Base-by-base conservation (phyloP, 352 stramenopile species). In the Aphanomyces euteiches region DNA sequence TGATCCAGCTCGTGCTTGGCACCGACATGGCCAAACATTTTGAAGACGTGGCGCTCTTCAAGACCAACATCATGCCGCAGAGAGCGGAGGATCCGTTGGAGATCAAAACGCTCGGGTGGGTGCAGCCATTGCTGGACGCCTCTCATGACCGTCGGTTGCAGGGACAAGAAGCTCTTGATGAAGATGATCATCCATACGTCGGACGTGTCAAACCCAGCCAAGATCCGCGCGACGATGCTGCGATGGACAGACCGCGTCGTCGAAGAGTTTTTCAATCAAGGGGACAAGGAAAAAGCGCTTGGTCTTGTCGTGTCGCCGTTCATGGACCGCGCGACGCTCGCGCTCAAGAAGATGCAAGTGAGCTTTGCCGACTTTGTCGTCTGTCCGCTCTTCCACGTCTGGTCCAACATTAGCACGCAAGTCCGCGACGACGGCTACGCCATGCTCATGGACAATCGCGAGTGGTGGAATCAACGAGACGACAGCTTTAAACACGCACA, bases 361-460 rank as follows among this genome's bases (percentile, higher is more conserved):
- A 90, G 90, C 17, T 98, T 98, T 73, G 93, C 97, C 3, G 91
- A 98, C 72, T 98, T 97, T 58, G 95, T 98, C 56, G 92, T 97
- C 7, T 74, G 82, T 6, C 92, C 92, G 36, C 75, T 95, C 5
- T 96, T 96, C 74, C 88, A 82, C 53, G 77, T 94, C 28, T 96
- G 88, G 88, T 81, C 84, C 4, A 87, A 96, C 65, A 94, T 96
- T 63, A 72, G 91, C 7, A 69, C 73, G 28, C 88, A 88, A 48
- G 71, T 96, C 5, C 90, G 93, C 65, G 34, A 74, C 2, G 80
- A 75, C 3, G 79, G 81, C 5, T 93, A 93, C 72, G 83, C 84
- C 66, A 83, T 78, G 3, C 75, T 95, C 38, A 77, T 90, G 17
- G 61, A 74, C 10, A 95, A 95, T 66, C 85, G 87, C 47, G 87